phyloP scores from a whole-genome alignment of 371 early-diverging fungal genomes.

The Saksenaea oblongispora region DNA sequence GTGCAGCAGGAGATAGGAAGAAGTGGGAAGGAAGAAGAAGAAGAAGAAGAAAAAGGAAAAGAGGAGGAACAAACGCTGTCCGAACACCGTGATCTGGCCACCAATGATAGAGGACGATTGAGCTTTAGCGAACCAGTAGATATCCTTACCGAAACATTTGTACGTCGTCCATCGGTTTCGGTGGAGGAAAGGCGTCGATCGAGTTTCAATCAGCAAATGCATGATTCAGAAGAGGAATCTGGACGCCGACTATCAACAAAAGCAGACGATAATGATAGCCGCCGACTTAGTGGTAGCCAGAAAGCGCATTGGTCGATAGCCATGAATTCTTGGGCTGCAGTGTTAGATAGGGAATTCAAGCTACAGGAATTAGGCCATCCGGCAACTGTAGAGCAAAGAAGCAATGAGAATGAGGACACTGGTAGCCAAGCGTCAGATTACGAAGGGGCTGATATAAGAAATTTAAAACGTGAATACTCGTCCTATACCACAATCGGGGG shows the following conservation, averaged over 20 bases:
- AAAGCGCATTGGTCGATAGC: conserved; percentile 46
- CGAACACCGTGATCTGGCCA: too few species aligned
- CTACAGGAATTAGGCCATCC: not conserved
- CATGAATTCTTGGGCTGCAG: conserved; percentile 42
- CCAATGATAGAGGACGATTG: too few species aligned
- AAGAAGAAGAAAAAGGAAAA: too few species aligned
- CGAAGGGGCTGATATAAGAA: not conserved
- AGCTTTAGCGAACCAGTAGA: too few species aligned
- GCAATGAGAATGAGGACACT: not conserved
- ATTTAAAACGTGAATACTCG: not conserved
- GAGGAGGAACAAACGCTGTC: too few species aligned
- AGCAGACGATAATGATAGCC: conserved; percentile 8
- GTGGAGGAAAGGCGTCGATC: not conserved
- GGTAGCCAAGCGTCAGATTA: not conserved
- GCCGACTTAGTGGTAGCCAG: conserved; percentile 43
- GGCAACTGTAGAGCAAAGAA: not conserved
- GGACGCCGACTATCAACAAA: not conserved
- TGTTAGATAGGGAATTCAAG: conserved; percentile 32
- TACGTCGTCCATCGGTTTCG: not conserved
- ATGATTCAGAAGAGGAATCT: not conserved
- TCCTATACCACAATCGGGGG: not conserved
- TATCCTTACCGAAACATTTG: not conserved
- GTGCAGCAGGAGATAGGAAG: not conserved
- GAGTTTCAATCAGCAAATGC: not conserved
- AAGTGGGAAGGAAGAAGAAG: not conserved